Evolutionary conservation across 2,329 filamentous ascomycete genomes (phyloP), one percentile per base, ranked within the genome.

Genomic region (Cercospora nicotianae): DNA sequence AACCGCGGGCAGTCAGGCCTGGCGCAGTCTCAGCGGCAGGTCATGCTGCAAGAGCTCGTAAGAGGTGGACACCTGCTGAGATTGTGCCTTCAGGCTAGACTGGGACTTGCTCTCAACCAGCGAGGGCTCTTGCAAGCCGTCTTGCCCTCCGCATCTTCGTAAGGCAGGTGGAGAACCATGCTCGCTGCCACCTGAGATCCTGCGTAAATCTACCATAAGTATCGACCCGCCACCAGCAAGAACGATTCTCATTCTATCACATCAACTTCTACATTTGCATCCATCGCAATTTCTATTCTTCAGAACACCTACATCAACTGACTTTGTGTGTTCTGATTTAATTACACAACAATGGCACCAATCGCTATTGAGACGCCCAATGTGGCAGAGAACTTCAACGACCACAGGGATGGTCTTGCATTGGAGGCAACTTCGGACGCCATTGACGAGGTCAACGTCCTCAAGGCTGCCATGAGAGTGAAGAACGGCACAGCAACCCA

Each of bases 391-490:
- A 75, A 78, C 75, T 81, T 83, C 76, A 79, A 81, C 76, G 80
- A 83, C 77, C 80, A 83, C 74, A 83, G 82, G 64, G 84, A 88
- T 76, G 86, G 86, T 55, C 82, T 84, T 36, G 85, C 86, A 20
- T 83, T 88, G 31, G 87, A 89, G 75, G 83, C 84, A 3, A 82
- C 84, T 10, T 87, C 86, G 8, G 87, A 89, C 73, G 81, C 85
- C 72, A 85, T 89, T 72, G 86, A 89, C 75, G 80, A 82, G 23
- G 85, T 89, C 77, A 89, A 89, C 74, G 81, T 89, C 63, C 81
- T 87, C 72, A 88, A 87, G 74, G 84, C 83, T 63, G 81, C 82
- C 64, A 76, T 87, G 73, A 83, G 84, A 70, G 80, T 81, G 72
- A 84, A 82, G 75, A 79, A 83, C 69, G 77, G 80, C 76, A 80